Conservation (phyloP, 2,329 filamentous ascomycete species). For the Fusarium sp. region DNA sequence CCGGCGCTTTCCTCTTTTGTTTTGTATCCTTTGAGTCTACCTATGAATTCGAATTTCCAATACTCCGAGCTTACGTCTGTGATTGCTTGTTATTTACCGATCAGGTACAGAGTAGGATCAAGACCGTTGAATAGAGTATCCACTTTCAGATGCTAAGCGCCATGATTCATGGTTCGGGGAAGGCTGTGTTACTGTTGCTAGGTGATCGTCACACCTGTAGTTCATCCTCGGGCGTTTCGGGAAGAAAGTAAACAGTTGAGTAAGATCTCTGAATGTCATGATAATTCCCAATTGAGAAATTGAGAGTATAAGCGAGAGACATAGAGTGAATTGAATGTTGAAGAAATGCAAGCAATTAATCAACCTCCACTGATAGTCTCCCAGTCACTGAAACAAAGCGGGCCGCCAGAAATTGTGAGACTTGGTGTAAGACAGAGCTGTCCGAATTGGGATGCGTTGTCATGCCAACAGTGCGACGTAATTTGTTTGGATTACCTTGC, state of each 20-base stretch:
- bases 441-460: constrained; percentile 18
- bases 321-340: background rate
- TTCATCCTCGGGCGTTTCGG: background rate
- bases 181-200: constrained; percentile 18
- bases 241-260: background rate
- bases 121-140: constrained; percentile 1
- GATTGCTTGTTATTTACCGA: constrained; percentile 21
- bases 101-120: background rate
- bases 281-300: background rate
- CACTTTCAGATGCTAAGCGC: constrained; percentile 24
- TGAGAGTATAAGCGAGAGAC: background rate
- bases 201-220: constrained; percentile 8
- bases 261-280: background rate
- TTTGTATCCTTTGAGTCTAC: background rate
- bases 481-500: constrained; percentile 36
- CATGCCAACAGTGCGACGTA: constrained; percentile 37
- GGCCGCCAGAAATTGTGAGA: constrained; percentile 19
- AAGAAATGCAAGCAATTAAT: constrained; percentile 38
- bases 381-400: constrained; percentile 34
- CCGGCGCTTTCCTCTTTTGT: background rate
- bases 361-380: constrained; percentile 18
- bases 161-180: background rate
- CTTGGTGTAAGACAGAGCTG: constrained; percentile 15
- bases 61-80: constrained; percentile 10
- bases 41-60: background rate